Percentiles rank a stretch among this genome's conserved stretches.
Evolutionary conservation across 2,329 filamentous ascomycete genomes (phyloP).

Genomic region (Parascedosporium putredinis): DNA sequence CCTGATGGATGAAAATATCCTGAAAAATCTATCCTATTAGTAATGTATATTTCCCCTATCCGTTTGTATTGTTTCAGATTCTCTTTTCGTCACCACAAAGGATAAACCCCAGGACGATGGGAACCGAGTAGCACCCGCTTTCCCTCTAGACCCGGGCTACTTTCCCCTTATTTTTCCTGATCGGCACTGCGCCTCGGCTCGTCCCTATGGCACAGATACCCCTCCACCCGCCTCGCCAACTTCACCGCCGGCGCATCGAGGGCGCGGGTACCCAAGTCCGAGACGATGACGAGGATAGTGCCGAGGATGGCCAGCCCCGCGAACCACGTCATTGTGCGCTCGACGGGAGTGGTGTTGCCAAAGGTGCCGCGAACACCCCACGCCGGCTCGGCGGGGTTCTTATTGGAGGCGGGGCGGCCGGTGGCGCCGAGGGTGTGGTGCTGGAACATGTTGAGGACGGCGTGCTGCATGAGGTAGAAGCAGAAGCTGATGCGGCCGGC

Average conservation of each 20-base stretch:
- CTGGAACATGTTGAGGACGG: slow-evolving; percentile 10
- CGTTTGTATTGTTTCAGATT: too few relatives aligned
- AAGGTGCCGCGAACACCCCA: slow-evolving; percentile 9
- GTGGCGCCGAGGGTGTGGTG: slow-evolving; percentile 4
- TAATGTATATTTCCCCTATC: too few relatives aligned
- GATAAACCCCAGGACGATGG: too few relatives aligned
- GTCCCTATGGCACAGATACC: neutral
- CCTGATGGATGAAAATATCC: too few relatives aligned
- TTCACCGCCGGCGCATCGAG: slow-evolving; percentile 11
- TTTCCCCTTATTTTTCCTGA: neutral
- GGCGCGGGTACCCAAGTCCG: slow-evolving; percentile 11
- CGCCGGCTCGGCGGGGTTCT: slow-evolving; percentile 3
- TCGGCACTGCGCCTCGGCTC: neutral
- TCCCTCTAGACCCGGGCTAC: too few relatives aligned
- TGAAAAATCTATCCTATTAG: too few relatives aligned
- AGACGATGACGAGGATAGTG: slow-evolving; percentile 10
- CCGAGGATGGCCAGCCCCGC: slow-evolving; percentile 11
- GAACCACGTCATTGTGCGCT: slow-evolving; percentile 11
- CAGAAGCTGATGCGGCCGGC: slow-evolving; percentile 51
- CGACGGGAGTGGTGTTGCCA: slow-evolving; percentile 8
- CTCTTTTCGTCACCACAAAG: too few relatives aligned
- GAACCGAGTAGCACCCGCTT: too few relatives aligned
- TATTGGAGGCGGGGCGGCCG: neutral
- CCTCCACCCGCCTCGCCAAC: slow-evolving; percentile 10
- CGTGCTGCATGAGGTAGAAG: slow-evolving; percentile 46